Evolutionary conservation across 305 asterid species (phyloP).

Genomic region (Fraxinus sp.): DNA sequence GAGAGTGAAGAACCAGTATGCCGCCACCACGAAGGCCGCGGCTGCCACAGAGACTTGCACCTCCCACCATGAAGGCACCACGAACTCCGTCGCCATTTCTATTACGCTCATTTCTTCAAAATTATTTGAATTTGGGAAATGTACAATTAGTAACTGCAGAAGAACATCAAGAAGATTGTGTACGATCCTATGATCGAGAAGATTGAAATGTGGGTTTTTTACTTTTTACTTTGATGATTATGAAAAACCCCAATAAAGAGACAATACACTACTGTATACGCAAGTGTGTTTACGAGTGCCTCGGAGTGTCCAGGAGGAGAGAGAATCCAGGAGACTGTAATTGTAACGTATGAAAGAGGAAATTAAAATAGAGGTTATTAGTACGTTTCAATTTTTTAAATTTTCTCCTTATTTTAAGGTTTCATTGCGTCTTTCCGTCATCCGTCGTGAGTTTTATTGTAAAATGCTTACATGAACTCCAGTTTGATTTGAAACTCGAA

Average conservation of each 20-base stretch:
- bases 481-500: too few species aligned
- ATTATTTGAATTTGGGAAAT: neutral
- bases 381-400: too few species aligned
- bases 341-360: neutral
- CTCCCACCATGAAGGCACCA: conserved; percentile 96
- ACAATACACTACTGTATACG: neutral
- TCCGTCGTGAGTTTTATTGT: too few species aligned
- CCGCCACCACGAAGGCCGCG: conserved; percentile 59
- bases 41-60: conserved; percentile 75
- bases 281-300: neutral
- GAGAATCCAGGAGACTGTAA: neutral
- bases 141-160: neutral
- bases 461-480: too few species aligned
- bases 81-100: conserved; percentile 53
- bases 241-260: neutral
- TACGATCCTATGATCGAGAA: neutral
- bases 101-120: conserved; percentile 23
- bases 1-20: conserved; percentile 63
- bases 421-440: too few species aligned
- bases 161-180: neutral
- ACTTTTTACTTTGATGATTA: neutral
- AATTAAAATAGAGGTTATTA: too few species aligned
- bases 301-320: neutral
- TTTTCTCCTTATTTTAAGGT: too few species aligned
- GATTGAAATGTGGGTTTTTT: neutral